A percentile compares a stretch with the other conserved stretches of the same genome.
Conservation (phyloP, 768 basidiomycete species). For the Pilatotrama ljubarskyi region DNA sequence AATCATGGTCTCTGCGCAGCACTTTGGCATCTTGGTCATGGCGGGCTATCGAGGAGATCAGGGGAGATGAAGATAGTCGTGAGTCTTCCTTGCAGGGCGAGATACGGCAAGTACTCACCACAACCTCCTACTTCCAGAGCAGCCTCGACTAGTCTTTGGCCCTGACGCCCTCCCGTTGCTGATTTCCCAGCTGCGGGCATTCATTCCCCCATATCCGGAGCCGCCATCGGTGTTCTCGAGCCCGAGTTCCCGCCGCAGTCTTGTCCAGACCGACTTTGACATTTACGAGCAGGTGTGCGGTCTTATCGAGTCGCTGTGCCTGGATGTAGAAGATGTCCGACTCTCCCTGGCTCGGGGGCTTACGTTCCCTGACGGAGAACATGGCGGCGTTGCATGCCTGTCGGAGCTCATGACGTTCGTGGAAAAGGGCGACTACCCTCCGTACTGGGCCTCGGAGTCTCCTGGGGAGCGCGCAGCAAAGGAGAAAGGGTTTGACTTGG, state of each 20-base stretch:
- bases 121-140: background rate
- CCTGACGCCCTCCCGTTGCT: conserved; percentile 65
- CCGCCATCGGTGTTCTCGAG: conserved; percentile 41
- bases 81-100: conserved; percentile 22
- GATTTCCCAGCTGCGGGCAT: conserved; percentile 56
- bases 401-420: conserved; percentile 70
- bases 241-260: conserved; percentile 41
- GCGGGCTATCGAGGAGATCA: conserved; percentile 71
- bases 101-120: background rate
- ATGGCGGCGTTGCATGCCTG: conserved; percentile 58
- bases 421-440: conserved; percentile 67
- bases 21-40: conserved; percentile 76
- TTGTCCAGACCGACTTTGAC: conserved; percentile 69
- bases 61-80: conserved; percentile 58
- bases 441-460: conserved; percentile 53
- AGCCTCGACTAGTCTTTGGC: conserved; percentile 60
- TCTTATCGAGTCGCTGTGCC: conserved; percentile 71
- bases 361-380: conserved; percentile 53
- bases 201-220: conserved; percentile 53
- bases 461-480: conserved; percentile 53
- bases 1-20: conserved; percentile 66
- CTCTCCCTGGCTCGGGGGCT: conserved; percentile 67
- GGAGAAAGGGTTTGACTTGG: conserved; percentile 74
- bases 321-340: conserved; percentile 78
- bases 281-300: conserved; percentile 73